Base-by-base conservation (phyloP, 345 rosid genomes). In the Arabidopsis thaliana region DNA sequence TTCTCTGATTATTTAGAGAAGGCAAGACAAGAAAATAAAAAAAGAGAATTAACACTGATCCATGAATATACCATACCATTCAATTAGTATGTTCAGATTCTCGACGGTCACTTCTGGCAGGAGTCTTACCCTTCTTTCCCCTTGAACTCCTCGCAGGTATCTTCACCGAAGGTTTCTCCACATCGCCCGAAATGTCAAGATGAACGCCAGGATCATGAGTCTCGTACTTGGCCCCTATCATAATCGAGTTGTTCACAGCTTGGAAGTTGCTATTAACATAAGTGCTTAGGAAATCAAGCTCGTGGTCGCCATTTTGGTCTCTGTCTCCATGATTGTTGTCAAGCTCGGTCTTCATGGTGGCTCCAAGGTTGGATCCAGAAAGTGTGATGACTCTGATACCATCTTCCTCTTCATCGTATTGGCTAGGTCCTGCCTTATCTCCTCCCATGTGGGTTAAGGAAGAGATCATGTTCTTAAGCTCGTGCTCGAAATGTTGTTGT, bases 161-260 rank as follows among this genome's bases (percentile, higher is more conserved):
- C 44, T 25, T 56, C 77, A 58, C 40, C 81, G 25, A 67, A 63
- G 49, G 72, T 58, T 68, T 85, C 72, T 71, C 81, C 20, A 67
- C 50, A 72, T 72, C 81, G 6, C 73, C 93, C 0, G 86, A 75
- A 49, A 94, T 84, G 22, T 90, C 93, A 81, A 92, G 55, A 59
- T 91, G 97, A 73, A 94, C 97, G 0, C 98, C 97, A 0, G 98
- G 98, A 72, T 94, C 96, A 62, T 91, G 87, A 56, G 96, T 83
- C 74, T 28, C 85, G 83, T 91, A 86, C 42, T 58, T 71, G 67
- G 92, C 87, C 0, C 82, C 80, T 40, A 94, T 66, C 98, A 91
- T 88, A 59, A 94, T 83, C 2, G 98, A 94, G 74, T 94, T 94
- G 82, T 91, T 94, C 32, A 94, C 86, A 0, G 98, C 89, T 60